phyloP scores from a whole-genome alignment of 257 asterid species.

The Plectranthus barbatus region DNA sequence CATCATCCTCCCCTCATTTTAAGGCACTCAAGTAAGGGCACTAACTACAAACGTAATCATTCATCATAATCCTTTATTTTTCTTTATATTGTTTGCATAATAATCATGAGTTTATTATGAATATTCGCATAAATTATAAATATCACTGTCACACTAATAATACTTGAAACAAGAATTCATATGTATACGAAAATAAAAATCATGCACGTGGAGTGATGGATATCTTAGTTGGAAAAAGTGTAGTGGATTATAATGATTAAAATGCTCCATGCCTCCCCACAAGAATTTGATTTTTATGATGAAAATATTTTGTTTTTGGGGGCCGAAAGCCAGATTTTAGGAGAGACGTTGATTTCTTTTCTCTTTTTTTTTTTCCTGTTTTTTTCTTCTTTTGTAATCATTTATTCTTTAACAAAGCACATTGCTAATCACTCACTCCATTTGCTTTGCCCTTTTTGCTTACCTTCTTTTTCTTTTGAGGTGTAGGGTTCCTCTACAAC shows the following conservation, averaged over 20 bases:
- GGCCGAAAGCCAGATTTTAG: slow-evolving; percentile 12
- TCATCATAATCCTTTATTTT: background rate
- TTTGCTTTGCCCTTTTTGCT: background rate
- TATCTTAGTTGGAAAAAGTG: background rate
- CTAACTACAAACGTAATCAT: background rate
- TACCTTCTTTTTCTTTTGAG: background rate
- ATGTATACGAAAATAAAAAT: background rate
- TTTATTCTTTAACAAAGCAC: slow-evolving; percentile 16
- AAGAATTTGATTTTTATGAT: slow-evolving; percentile 6
- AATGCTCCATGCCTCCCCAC: slow-evolving; percentile 17
- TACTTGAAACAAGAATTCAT: no score
- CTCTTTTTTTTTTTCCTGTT: background rate
- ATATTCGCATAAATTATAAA: no score
- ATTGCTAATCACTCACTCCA: background rate
- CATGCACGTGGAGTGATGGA: slow-evolving; percentile 10
- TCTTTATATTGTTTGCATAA: no score
- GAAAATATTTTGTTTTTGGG: background rate
- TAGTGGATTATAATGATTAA: slow-evolving; percentile 20
- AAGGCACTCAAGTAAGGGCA: slow-evolving; percentile 23
- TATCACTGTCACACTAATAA: no score
- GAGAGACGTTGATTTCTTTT: slow-evolving; percentile 22
- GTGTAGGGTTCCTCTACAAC: background rate
- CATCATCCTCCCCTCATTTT: slow-evolving; percentile 7
- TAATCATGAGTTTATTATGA: no score
- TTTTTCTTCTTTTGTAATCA: slow-evolving; percentile 4